phyloP scores from a whole-genome alignment of 768 basidiomycete species.

The Leccinum uliginosum region DNA sequence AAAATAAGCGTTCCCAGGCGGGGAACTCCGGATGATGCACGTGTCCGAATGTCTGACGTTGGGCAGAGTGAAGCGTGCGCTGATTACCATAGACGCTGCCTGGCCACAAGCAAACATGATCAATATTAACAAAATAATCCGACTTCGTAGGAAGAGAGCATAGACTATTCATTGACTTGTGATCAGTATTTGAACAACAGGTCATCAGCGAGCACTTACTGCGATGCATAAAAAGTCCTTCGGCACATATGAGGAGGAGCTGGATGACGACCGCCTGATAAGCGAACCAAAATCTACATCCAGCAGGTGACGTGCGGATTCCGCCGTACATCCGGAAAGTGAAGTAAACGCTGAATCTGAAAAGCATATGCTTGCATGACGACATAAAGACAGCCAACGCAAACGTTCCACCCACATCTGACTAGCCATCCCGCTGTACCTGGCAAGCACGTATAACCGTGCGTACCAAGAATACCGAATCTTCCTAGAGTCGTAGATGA shows the following conservation, averaged over 20 bases:
- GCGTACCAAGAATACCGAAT: conserved; percentile 7
- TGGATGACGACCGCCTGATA: conserved; percentile 17
- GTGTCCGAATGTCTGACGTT: not conserved
- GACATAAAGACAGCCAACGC: too few species aligned
- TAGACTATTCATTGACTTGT: conserved; percentile 11
- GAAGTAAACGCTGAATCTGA: conserved; percentile 23
- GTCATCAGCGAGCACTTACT: conserved; percentile 6
- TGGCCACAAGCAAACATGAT: not conserved
- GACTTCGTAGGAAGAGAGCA: conserved; percentile 12
- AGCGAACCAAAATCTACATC: conserved; percentile 15
- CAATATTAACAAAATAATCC: conserved; percentile 8
- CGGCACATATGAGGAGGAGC: conserved; percentile 8
- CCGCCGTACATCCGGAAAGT: conserved; percentile 16
- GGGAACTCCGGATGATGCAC: not conserved
- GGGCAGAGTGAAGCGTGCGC: not conserved
- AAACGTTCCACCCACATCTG: conserved; percentile 15
- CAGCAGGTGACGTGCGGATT: not conserved
- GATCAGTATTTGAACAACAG: not conserved
- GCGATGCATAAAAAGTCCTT: conserved; percentile 15
- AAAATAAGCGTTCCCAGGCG: not conserved
- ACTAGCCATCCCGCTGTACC: conserved; percentile 14
- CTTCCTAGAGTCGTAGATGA: conserved; percentile 1
- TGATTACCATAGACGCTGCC: not conserved
- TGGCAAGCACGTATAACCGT: conserved; percentile 6
- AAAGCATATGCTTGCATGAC: not conserved